Evolutionary conservation across 345 rosid genomes (phyloP).

Genomic region (Citrus medica): DNA sequence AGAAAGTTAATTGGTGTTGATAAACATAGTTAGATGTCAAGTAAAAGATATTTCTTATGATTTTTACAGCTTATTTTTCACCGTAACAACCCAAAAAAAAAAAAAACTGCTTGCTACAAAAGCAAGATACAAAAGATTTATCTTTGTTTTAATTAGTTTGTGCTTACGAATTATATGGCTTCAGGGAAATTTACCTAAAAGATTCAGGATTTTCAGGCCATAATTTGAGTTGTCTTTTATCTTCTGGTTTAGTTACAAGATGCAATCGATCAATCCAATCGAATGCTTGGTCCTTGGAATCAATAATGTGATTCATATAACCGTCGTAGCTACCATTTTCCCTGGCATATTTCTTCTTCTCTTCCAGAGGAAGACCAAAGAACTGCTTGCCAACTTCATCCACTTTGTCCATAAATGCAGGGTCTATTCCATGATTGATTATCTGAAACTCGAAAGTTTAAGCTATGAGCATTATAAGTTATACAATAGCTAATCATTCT

Average conservation of each 20-base stretch:
- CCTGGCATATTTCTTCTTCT: conserved; percentile 53
- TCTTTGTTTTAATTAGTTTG: too few species aligned
- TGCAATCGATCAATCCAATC: conserved; percentile 71
- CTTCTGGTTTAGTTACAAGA: conserved; percentile 45
- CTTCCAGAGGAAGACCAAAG: conserved; percentile 52
- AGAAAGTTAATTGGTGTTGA: too few species aligned
- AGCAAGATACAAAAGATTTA: too few species aligned
- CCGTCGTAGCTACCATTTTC: conserved; percentile 52
- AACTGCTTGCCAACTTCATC: conserved; percentile 43
- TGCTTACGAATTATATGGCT: conserved; percentile 10
- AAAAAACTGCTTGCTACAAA: too few species aligned
- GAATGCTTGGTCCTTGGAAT: conserved; percentile 53
- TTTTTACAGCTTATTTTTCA: background rate
- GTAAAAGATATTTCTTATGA: too few species aligned
- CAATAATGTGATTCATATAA: conserved; percentile 63
- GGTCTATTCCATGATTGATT: conserved; percentile 59
- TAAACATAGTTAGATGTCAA: too few species aligned
- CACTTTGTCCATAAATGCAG: conserved; percentile 43
- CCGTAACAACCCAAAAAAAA: too few species aligned
- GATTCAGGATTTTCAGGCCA: conserved; percentile 59
- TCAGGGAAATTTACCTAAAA: conserved; percentile 39
- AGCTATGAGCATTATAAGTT: background rate
- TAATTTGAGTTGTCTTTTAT: conserved; percentile 37
- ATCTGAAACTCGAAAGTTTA: conserved; percentile 35
- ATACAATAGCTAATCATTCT: background rate